Conservation (phyloP, 1,284 basidiomycete species). For the Melampsora americana region DNA sequence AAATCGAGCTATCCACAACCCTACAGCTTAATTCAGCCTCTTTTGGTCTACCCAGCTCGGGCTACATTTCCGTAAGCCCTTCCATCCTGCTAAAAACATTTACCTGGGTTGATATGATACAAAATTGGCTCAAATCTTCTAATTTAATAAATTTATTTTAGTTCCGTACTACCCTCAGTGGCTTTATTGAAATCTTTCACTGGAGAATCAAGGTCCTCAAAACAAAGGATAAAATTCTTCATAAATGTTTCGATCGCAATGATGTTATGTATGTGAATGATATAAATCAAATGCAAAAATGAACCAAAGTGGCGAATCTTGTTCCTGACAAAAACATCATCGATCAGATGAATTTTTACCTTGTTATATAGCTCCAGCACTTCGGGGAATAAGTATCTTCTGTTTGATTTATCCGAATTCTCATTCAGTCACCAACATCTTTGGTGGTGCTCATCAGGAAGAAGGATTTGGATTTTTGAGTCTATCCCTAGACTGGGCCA, state of each 20-base stretch:
- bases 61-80: conserved; percentile 26
- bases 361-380: conserved; percentile 37
- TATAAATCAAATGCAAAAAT: not conserved
- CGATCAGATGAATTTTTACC: conserved; percentile 36
- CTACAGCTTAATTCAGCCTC: conserved; percentile 30
- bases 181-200: conserved; percentile 24
- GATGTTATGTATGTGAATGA: not conserved
- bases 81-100: not conserved
- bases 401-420: not conserved
- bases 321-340: not conserved
- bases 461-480: conserved; percentile 11
- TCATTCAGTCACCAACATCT: not conserved
- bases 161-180: conserved; percentile 31
- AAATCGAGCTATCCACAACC: not conserved
- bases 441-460: conserved; percentile 4
- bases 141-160: not conserved
- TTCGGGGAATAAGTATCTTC: conserved; percentile 4
- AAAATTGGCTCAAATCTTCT: not conserved
- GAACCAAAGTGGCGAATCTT: too few relatives aligned
- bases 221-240: conserved; percentile 15
- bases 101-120: too few relatives aligned
- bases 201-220: not conserved
- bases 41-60: conserved; percentile 28
- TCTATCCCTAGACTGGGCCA: conserved; percentile 1
- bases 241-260: conserved; percentile 15